phyloP scores from a whole-genome alignment of 1,284 basidiomycete species.

The Phenoliferia sp. region DNA sequence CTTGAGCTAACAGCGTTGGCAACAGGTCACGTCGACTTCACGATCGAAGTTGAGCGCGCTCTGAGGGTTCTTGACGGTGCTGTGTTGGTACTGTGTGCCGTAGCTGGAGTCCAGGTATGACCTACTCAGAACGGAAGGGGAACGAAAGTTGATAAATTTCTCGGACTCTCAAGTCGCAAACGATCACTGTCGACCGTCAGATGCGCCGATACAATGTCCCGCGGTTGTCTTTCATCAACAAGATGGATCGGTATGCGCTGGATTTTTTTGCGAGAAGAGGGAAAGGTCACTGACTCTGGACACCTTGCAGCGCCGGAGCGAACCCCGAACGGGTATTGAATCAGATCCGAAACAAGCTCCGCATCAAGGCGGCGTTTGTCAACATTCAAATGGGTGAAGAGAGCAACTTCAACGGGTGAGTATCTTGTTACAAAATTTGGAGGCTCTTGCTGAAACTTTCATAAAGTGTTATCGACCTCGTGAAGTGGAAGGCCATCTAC shows the following conservation, averaged over 20 bases:
- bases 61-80: slow-evolving; percentile 95
- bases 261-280: not conserved
- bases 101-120: slow-evolving; percentile 84
- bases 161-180: slow-evolving; percentile 81
- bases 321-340: slow-evolving; percentile 94
- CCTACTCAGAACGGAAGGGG: not conserved
- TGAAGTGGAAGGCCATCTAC: slow-evolving; percentile 91
- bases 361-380: slow-evolving; percentile 89
- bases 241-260: slow-evolving; percentile 80
- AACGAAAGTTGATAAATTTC: not conserved
- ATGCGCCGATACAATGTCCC: slow-evolving; percentile 97
- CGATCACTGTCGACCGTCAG: slow-evolving; percentile 97
- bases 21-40: slow-evolving; percentile 95
- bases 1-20: not conserved
- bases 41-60: slow-evolving; percentile 97
- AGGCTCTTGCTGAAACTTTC: no score
- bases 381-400: slow-evolving; percentile 94
- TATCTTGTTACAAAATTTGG: not conserved
- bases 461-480: slow-evolving; percentile 72
- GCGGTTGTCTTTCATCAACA: slow-evolving; percentile 95
- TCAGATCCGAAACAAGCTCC: slow-evolving; percentile 88
- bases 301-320: slow-evolving; percentile 68
- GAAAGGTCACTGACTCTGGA: not conserved
- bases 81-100: slow-evolving; percentile 92
- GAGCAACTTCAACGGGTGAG: slow-evolving; percentile 68